A percentile compares a stretch with the other conserved stretches of the same genome.
Evolutionary conservation across 2,329 filamentous ascomycete species (phyloP).

Genomic region (Knoxdaviesia proteae): DNA sequence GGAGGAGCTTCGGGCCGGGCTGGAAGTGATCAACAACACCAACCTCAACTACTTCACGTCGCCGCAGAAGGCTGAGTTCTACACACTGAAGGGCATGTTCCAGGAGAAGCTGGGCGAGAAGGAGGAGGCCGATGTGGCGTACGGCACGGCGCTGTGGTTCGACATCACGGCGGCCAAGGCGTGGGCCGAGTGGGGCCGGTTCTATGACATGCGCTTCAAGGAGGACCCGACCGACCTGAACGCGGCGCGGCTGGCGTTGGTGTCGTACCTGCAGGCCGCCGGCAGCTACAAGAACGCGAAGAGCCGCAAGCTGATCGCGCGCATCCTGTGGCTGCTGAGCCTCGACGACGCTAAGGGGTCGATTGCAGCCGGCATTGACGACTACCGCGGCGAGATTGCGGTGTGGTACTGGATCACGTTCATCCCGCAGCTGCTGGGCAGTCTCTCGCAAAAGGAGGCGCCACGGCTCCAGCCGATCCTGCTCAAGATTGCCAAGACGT

Average conservation of each 20-base stretch:
- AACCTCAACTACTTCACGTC: conserved; percentile 96
- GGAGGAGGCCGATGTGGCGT: conserved; percentile 80
- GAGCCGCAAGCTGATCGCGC: conserved; percentile 76
- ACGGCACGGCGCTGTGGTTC: conserved; percentile 86
- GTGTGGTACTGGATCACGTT: conserved; percentile 99
- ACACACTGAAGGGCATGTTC: conserved; percentile 99
- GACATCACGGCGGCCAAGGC: conserved; percentile 91
- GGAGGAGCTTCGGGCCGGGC: conserved; percentile 70
- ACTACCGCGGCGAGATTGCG: conserved; percentile 91
- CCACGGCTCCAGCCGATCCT: conserved; percentile 70
- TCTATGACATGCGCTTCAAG: conserved; percentile 93
- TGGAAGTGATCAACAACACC: conserved; percentile 99
- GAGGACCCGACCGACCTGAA: conserved; percentile 65
- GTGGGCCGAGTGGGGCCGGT: conserved; percentile 98
- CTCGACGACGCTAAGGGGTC: conserved; percentile 73
- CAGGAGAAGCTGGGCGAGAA: conserved; percentile 81
- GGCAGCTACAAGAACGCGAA: conserved; percentile 96
- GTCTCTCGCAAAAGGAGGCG: conserved; percentile 78
- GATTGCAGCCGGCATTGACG: conserved; percentile 72
- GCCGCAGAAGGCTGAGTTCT: conserved; percentile 95
- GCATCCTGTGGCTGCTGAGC: conserved; percentile 88
- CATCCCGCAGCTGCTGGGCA: conserved; percentile 86
- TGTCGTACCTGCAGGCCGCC: conserved; percentile 88
- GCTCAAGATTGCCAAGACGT: conserved; percentile 83
- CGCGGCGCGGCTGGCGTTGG: conserved; percentile 76